Percentiles rank a stretch among this genome's conserved stretches.
These are phyloP conservation scores for Fomes fomentarius DNA, from an alignment of 1,284 basidiomycete genomes.

Conservation along the genomic window DNA sequence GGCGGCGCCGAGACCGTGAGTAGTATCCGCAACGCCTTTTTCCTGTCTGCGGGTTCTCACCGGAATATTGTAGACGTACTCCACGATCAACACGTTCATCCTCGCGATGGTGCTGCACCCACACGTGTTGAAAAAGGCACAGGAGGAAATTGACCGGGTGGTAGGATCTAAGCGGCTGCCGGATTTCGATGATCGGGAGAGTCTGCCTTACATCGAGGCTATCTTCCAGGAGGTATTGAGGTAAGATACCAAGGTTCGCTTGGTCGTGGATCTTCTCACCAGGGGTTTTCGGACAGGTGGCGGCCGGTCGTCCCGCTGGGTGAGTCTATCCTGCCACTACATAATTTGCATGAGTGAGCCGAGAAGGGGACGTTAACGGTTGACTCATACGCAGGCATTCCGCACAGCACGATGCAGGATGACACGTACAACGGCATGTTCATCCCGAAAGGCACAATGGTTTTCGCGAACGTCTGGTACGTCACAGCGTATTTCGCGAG, in stretches of 20 bases:
- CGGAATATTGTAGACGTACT: conserved; percentile 20
- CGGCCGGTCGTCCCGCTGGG: conserved; percentile 25
- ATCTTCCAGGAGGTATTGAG: conserved; percentile 29
- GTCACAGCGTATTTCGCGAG: conserved; percentile 1
- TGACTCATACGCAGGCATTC: conserved; percentile 17
- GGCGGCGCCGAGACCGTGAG: conserved; percentile 23
- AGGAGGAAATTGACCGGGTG: conserved; percentile 39
- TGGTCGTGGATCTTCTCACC: neutral
- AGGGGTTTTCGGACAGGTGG: conserved; percentile 15
- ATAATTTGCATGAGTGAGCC: neutral
- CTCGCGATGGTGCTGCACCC: conserved; percentile 36
- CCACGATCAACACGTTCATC: conserved; percentile 28
- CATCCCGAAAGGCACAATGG: conserved; percentile 28
- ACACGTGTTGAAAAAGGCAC: conserved; percentile 34
- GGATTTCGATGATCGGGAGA: conserved; percentile 34
- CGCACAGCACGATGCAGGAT: conserved; percentile 27
- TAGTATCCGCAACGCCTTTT: neutral
- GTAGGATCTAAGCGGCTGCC: conserved; percentile 35
- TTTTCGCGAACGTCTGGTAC: conserved; percentile 27
- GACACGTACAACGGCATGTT: conserved; percentile 29
- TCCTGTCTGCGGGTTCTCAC: neutral
- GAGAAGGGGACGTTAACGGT: neutral
- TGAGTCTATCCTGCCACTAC: neutral
- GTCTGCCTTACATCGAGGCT: conserved; percentile 37
- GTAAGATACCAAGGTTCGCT: neutral